Evolutionary conservation across 306 rosid species (phyloP), one percentile per base, ranked within the genome.

Genomic region (Lagenaria siceraria): DNA sequence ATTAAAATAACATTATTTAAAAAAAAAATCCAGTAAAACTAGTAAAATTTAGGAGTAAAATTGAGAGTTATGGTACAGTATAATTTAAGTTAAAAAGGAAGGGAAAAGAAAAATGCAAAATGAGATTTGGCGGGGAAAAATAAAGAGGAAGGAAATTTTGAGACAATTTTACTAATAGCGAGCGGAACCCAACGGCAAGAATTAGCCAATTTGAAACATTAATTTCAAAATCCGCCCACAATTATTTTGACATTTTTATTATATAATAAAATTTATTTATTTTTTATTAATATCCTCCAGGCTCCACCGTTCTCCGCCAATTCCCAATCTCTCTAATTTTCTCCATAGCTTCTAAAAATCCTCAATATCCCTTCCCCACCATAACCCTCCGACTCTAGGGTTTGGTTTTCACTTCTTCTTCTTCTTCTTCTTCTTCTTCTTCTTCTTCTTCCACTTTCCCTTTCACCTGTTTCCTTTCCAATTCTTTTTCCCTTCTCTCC

Each of bases 331-430:
- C 63, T 35, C 31, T 54, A 54, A 18, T 56, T 73, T 27, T 43
- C 49, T 52, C 24, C 77, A 38, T 35, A 54, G 65, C 69, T 56
- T 2, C 10, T 3, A n/a, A 55, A 10, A 51, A 21, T 24, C 36
- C 19, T 27, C 65, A 27, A 13, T 5, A 15, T 18, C n/a, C 42
- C 15, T 19, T 35, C 48, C 0, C 1, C 71, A 10, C 71, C 77
- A 79, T 83, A 87, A 83, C 83, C 87, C 87, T 55, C 72, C 25
- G 73, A 81, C n/a, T 77, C 77, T 48, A 63, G 80, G 80, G 75
- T 79, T 86, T 75, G 83, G 83, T 83, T 84, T 80, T 89, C 81
- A 72, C 82, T 71, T 10, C 69, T 74, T 36, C 42, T 24, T 60
- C 8, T 33, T 2, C 38, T 49, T 46, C 78, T 72, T 6, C 74